These are phyloP conservation scores for Ustilago shanxiensis DNA, from an alignment of 1,284 basidiomycete genomes.

Conservation along the genomic window DNA sequence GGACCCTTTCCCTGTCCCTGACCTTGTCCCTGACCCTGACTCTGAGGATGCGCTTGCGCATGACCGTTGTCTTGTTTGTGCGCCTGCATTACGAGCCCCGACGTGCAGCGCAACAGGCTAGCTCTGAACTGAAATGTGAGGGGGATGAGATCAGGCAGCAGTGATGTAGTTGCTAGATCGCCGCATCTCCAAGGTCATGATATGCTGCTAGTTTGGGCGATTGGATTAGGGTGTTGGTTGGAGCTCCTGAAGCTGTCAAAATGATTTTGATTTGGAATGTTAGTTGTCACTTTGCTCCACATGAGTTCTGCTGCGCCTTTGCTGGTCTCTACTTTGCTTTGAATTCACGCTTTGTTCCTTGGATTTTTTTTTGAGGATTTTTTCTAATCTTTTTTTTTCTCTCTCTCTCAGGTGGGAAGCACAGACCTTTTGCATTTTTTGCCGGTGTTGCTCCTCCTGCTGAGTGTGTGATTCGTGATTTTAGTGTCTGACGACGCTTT, in stretches of 20 bases:
- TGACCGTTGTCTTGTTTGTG: not conserved
- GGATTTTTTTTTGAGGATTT: not conserved
- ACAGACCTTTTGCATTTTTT: constrained; percentile 8
- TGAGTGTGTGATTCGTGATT: constrained; percentile 1
- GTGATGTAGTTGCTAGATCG: too few species aligned
- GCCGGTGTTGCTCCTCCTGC: not conserved
- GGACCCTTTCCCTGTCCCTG: not conserved
- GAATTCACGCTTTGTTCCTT: not conserved
- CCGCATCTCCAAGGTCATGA: too few species aligned
- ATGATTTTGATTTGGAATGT: not conserved
- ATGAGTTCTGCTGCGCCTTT: not conserved
- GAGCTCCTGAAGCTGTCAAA: not conserved
- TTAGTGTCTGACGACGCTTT: not conserved
- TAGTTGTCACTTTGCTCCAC: constrained; percentile 2
- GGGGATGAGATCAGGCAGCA: too few species aligned
- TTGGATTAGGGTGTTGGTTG: not conserved
- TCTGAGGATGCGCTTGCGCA: too few species aligned
- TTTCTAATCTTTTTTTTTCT: not conserved
- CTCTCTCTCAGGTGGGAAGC: not conserved
- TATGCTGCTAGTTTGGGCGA: not conserved
- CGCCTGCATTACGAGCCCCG: not conserved
- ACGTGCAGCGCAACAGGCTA: not conserved
- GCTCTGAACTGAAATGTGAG: too few species aligned
- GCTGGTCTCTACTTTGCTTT: too few species aligned
- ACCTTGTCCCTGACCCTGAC: too few species aligned